These are phyloP conservation scores for Talaromyces sp. DNA, from an alignment of 2,329 filamentous ascomycete species.

Conservation along the genomic window DNA sequence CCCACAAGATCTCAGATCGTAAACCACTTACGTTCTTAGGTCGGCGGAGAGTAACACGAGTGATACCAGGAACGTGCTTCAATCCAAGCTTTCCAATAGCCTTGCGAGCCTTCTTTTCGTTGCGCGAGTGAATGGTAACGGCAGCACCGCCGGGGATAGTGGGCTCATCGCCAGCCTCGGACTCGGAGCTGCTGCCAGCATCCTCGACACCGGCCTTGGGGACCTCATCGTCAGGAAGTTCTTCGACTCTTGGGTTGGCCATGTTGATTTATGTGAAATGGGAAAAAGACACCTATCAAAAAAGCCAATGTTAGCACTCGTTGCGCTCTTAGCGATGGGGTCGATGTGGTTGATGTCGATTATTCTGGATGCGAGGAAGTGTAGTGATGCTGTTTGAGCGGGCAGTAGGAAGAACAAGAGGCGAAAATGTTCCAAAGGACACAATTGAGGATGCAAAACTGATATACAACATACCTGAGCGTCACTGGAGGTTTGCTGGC, in stretches of 20 bases:
- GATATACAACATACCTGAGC: constrained; percentile 31
- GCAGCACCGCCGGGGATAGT: constrained; percentile 77
- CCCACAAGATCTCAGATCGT: constrained; percentile 11
- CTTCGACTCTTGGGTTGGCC: constrained; percentile 97
- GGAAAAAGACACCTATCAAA: not conserved
- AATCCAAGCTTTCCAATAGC: constrained; percentile 97
- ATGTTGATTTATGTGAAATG: constrained; percentile 51
- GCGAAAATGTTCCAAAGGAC: not conserved
- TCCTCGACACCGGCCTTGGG: constrained; percentile 80
- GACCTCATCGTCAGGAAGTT: constrained; percentile 82
- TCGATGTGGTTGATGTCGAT: not conserved
- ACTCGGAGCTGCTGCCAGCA: constrained; percentile 49
- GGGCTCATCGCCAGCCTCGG: constrained; percentile 52
- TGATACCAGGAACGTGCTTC: constrained; percentile 94
- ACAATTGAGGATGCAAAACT: constrained; percentile 10
- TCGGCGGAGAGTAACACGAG: constrained; percentile 92
- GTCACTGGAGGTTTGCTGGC: constrained; percentile 31
- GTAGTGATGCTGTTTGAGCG: not conserved
- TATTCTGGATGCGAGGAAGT: not conserved
- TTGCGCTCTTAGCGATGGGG: constrained; percentile 4
- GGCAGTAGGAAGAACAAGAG: not conserved
- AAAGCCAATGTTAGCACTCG: not conserved
- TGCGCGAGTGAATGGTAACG: constrained; percentile 92
- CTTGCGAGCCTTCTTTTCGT: constrained; percentile 99
- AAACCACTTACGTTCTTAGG: constrained; percentile 98